These are phyloP conservation scores for Helenozyma rhizophorensis DNA, from an alignment of 805 yeast genomes.

Conservation along the genomic window DNA sequence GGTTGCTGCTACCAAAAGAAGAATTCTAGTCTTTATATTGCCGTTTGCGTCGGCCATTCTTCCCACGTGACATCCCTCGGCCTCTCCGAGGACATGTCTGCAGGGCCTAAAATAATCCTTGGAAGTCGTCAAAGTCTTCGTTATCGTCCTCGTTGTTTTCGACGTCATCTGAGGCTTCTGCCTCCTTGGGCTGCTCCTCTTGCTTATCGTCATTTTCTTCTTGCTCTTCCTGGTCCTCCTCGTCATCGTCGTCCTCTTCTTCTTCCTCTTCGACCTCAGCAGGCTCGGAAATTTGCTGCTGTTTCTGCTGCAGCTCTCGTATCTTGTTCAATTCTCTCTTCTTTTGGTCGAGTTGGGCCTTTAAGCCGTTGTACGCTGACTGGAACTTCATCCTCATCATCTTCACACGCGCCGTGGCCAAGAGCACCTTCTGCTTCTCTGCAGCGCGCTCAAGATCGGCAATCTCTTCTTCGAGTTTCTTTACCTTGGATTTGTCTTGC, in stretches of 20 bases:
- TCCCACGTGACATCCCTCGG: too few species aligned
- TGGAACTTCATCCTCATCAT: slow-evolving; percentile 82
- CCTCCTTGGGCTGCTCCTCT: slow-evolving; percentile 20
- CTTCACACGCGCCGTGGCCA: slow-evolving; percentile 72
- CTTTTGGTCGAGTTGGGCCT: slow-evolving; percentile 77
- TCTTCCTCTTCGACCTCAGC: slow-evolving; percentile 5
- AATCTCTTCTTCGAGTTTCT: slow-evolving; percentile 79
- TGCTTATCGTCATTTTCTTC: slow-evolving; percentile 4
- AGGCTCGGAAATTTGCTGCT: slow-evolving; percentile 2
- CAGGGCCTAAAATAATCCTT: slow-evolving; percentile 12
- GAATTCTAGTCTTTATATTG: too few species aligned
- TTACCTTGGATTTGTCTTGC: slow-evolving; percentile 46
- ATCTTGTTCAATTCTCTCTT: slow-evolving; percentile 17
- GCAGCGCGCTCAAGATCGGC: slow-evolving; percentile 75
- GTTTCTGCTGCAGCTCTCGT: slow-evolving; percentile 13
- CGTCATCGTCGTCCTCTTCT: slow-evolving; percentile 8
- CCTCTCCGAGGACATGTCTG: neutral
- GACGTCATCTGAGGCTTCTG: slow-evolving; percentile 30
- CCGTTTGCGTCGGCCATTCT: too few species aligned
- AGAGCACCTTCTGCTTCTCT: slow-evolving; percentile 66
- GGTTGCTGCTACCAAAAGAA: too few species aligned
- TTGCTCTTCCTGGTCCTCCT: slow-evolving; percentile 6
- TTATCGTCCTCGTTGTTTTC: slow-evolving; percentile 26
- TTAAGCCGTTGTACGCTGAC: slow-evolving; percentile 73
- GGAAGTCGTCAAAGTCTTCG: slow-evolving; percentile 29